Percentiles rank a stretch among this genome's conserved stretches.
These are phyloP conservation scores for Myxozyma melibiosi DNA, from an alignment of 805 yeast species.

Conservation along the genomic window DNA sequence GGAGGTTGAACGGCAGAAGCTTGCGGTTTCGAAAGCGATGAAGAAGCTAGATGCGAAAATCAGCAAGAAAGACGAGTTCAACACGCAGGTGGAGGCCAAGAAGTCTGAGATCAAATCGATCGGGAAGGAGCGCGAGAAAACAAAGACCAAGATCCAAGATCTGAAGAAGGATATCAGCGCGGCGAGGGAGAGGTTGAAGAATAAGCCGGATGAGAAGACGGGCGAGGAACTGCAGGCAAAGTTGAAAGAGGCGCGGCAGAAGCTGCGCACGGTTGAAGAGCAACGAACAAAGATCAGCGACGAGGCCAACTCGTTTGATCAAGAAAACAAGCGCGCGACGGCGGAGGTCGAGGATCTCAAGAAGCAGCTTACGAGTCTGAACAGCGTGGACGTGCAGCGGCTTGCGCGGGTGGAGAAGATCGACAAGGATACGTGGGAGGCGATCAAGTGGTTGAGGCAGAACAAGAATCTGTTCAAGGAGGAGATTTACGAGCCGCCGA, in stretches of 20 bases:
- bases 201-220: slow-evolving; percentile 1
- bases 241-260: not conserved
- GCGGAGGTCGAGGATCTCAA: not conserved
- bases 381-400: slow-evolving; percentile 4
- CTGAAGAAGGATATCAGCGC: not conserved
- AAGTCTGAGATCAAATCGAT: slow-evolving; percentile 4
- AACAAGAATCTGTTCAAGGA: slow-evolving; percentile 45
- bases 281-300: not conserved
- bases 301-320: not conserved
- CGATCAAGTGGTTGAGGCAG: slow-evolving; percentile 50
- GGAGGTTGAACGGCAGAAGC: not conserved
- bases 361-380: slow-evolving; percentile 5
- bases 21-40: slow-evolving; percentile 42
- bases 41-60: not conserved
- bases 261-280: not conserved
- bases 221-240: not conserved
- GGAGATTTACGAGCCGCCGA: slow-evolving; percentile 71
- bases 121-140: not conserved
- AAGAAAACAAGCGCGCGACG: slow-evolving; percentile 46
- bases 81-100: slow-evolving; percentile 4
- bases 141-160: not conserved
- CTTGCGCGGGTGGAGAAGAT: slow-evolving; percentile 11
- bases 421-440: slow-evolving; percentile 45
- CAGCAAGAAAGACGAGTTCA: slow-evolving; percentile 8
- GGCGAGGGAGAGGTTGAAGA: not conserved